Evolutionary conservation across 1,139 yeast genomes (phyloP).

Genomic region (Scheffersomyces stambukii): DNA sequence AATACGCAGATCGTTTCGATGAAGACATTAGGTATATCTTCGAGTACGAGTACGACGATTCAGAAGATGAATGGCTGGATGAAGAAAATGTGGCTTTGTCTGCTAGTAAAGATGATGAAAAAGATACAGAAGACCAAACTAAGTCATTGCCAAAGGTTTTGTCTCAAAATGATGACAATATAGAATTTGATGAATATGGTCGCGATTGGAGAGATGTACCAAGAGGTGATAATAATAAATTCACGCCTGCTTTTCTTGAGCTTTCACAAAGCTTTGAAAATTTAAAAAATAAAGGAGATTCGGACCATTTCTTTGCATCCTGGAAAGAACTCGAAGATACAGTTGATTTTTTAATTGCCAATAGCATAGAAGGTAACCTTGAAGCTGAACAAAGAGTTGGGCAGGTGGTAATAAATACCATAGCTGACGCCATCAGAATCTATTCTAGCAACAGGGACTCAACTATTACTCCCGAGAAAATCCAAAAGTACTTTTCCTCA

Average conservation of each 20-base stretch:
- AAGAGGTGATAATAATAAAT: constrained; percentile 45
- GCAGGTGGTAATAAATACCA: constrained; percentile 40
- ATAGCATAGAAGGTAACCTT: constrained; percentile 22
- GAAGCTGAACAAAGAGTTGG: constrained; percentile 31
- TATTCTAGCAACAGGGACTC: constrained; percentile 14
- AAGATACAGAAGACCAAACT: constrained; percentile 1
- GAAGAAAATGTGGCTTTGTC: constrained; percentile 20
- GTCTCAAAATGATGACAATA: constrained; percentile 11
- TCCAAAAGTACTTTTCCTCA: constrained; percentile 43
- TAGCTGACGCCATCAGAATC: constrained; percentile 49
- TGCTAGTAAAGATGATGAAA: constrained; percentile 5
- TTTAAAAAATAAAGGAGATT: constrained; percentile 15
- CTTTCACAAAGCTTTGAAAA: constrained; percentile 13
- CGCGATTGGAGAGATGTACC: constrained; percentile 71
- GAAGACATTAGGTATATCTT: constrained; percentile 72
- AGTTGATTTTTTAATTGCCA: constrained; percentile 24
- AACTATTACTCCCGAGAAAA: constrained; percentile 43
- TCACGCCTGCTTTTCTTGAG: constrained; percentile 16
- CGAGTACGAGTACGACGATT: constrained; percentile 48
- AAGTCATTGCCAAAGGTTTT: not conserved
- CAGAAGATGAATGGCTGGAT: constrained; percentile 29
- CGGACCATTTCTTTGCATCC: constrained; percentile 25
- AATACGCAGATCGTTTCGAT: constrained; percentile 65
- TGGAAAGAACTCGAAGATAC: constrained; percentile 28
- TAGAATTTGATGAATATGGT: constrained; percentile 55